Evolutionary conservation across 2,329 filamentous ascomycete genomes (phyloP), one percentile per base, ranked within the genome.

Genomic region (Mollisiaceae sp.): DNA sequence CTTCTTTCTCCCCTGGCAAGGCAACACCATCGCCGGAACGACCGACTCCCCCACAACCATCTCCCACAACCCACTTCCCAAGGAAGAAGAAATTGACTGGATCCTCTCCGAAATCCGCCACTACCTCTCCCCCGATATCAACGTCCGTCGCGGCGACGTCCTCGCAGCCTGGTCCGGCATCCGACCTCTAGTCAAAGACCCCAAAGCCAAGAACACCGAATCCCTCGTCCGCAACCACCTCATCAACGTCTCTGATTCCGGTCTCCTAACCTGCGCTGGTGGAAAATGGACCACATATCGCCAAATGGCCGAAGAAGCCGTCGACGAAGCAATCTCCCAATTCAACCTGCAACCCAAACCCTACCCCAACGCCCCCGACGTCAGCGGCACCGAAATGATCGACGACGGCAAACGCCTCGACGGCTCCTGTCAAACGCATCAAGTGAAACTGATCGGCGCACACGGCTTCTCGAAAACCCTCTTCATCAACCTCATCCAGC

Each of bases 281-380:
- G 93, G 93, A 57, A 96, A 97, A 80, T 96, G 93, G 93, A 96
- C 93, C 2, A 96, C 93, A 1, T 96, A 96, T 80, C 89, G 93
- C 64, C 91, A 96, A 78, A 96, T 97, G 93, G 91, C 92, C 24
- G 92, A 97, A 79, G 92, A 96, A 76, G 91, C 91, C 54, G 92
- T 97, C 52, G 92, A 96, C 74, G 89, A 91, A 74, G 91, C 92
- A 11, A 85, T 95, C 76, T 82, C 85, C 60, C 82, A 86, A 65
- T 94, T 93, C 78, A 79, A 82, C 9, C 84, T 95, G 41, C 77
- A 83, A 61, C 80, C 89, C 2, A 81, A 81, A 57, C 81, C 87
- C 18, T 79, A 90, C 39, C 71, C 78, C n/a, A 81, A 88, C 69
- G 85, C 87, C 14, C 88, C 89, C 4, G 85, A 88, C 64, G 85